phyloP scores from a whole-genome alignment of 2,329 filamentous ascomycete species.

The Endoconidiophora laricicola region DNA sequence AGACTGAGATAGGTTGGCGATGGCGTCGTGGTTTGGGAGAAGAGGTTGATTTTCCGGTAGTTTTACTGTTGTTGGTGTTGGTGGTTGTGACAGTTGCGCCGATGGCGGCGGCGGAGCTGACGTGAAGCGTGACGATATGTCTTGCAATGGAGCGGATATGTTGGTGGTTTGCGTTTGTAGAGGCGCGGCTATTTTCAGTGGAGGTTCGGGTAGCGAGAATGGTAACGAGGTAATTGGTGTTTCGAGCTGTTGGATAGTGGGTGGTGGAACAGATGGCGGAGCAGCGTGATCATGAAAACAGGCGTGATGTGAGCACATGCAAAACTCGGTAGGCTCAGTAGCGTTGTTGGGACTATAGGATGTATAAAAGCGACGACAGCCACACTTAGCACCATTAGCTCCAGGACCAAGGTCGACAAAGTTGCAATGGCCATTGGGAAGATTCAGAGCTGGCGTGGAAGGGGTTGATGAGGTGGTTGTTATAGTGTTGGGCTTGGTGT shows the following conservation, averaged over 20 bases:
- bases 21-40: not conserved
- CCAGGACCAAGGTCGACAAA: constrained; percentile 37
- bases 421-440: constrained; percentile 40
- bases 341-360: constrained; percentile 25
- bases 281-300: constrained; percentile 39
- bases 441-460: constrained; percentile 17
- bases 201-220: constrained; percentile 28
- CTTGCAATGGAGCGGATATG: constrained; percentile 24
- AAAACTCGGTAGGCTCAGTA: constrained; percentile 32
- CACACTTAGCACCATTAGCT: constrained; percentile 35
- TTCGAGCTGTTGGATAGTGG: constrained; percentile 12
- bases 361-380: constrained; percentile 41
- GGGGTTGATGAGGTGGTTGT: constrained; percentile 16
- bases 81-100: not conserved
- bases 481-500: not conserved
- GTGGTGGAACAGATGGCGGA: not conserved
- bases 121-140: constrained; percentile 27
- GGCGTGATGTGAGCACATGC: constrained; percentile 47
- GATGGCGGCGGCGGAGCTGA: not conserved
- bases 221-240: constrained; percentile 14
- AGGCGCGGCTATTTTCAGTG: constrained; percentile 18
- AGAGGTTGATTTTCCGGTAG: not conserved
- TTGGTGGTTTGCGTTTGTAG: constrained; percentile 33
- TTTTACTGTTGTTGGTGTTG: not conserved
- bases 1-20: not conserved